phyloP scores from a whole-genome alignment of 2,329 filamentous ascomycete species.

The Pezicula rhizophila region DNA sequence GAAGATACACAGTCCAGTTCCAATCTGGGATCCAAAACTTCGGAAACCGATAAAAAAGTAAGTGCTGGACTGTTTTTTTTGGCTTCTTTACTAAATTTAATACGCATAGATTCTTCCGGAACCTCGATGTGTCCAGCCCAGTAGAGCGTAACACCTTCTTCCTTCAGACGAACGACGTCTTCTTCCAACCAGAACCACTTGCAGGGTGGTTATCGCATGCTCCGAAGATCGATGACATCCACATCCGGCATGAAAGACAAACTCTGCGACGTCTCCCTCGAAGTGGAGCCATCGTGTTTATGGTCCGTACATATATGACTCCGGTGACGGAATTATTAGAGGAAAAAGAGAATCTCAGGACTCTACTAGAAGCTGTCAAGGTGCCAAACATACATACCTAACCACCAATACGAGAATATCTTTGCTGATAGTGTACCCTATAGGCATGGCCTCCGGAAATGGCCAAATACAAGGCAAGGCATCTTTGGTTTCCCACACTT shows the following conservation, averaged over 20 bases:
- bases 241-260: slow-evolving; percentile 40
- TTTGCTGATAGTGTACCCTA: too few species aligned
- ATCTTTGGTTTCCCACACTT: slow-evolving; percentile 25
- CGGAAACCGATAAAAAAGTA: slow-evolving; percentile 35
- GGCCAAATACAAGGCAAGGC: slow-evolving; percentile 33
- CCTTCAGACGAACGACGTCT: slow-evolving; percentile 18
- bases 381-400: slow-evolving; percentile 9
- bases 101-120: slow-evolving; percentile 33
- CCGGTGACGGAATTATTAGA: slow-evolving; percentile 30
- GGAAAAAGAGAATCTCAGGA: slow-evolving; percentile 2
- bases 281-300: slow-evolving; percentile 37
- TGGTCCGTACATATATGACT: slow-evolving; percentile 37
- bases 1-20: slow-evolving; percentile 37
- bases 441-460: slow-evolving; percentile 33
- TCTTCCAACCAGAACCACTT: slow-evolving; percentile 24
- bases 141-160: slow-evolving; percentile 14
- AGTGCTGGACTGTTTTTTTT: slow-evolving; percentile 7
- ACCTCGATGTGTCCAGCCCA: slow-evolving; percentile 31
- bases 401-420: too few species aligned
- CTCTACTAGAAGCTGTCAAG: slow-evolving; percentile 28
- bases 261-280: slow-evolving; percentile 37
- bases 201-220: slow-evolving; percentile 15
- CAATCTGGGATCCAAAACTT: slow-evolving; percentile 40
- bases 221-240: slow-evolving; percentile 29
- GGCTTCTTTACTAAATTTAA: slow-evolving; percentile 1